Base-by-base conservation (phyloP, 257 asterid genomes). In the Anisodus tanguticus region DNA sequence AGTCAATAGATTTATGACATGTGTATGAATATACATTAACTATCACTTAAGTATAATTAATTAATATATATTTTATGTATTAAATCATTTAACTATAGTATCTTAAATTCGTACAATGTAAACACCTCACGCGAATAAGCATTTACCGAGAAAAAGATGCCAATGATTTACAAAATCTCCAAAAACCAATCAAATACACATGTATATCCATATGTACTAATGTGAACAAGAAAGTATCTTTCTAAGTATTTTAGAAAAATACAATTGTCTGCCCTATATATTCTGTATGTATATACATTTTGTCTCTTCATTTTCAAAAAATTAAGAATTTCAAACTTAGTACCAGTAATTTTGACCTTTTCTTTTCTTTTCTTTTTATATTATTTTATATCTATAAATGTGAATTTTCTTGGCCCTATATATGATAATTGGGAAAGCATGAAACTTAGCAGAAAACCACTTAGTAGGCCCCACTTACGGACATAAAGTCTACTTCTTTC, bases 401-500 rank as follows among this genome's bases (percentile, higher is more conserved):
- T 26, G 81, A 51, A 76, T 76, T 43, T 43, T 45, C 9, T 71
- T 71, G 79, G 55, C 79, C 79, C 53, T 45, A 71, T 71, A 71
- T 7, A 43, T 43, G 12, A 16, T 71, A 45, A 1, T 45, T 71
- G 58, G 54, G n/a, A 16, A 26, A 53, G 49, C 82, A 77, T 53
- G 82, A 77, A 26, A 13, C 6, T 77, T 10, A 77, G 68, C 68
- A 62, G 68, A 4, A 62, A 62, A 62, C 39, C 15, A 62, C 12
- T 8, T 22, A 62, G 66, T 77, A 64, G 82, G 49, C 4, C 63
- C 64, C 10, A 77, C 82, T 26, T 77, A 31, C 41, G 64, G 49
- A 35, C 82, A 77, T 53, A 77, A 77, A 77, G 82, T 77, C 82
- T 31, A 12, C 63, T 53, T 77, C 82, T 54, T 54, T 53, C 66